Evolutionary conservation across 177 flowering plant genomes (phyloP).

Genomic region (Vitis hybrid): DNA sequence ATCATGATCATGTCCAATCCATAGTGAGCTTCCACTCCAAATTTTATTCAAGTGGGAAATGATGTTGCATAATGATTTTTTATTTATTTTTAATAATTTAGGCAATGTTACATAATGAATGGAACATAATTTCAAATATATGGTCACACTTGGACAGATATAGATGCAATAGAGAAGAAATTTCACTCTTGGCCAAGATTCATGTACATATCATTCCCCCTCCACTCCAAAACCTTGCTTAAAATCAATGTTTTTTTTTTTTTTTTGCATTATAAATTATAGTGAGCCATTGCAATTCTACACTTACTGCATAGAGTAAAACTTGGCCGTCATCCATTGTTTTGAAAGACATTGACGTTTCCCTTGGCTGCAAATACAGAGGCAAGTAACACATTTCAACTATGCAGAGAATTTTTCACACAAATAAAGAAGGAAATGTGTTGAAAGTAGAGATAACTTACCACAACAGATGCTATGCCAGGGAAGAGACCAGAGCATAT

Average conservation of each 20-base stretch:
- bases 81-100: too few species aligned
- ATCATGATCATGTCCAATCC: too few species aligned
- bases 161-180: too few species aligned
- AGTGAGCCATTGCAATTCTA: background rate
- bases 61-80: too few species aligned
- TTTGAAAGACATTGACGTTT: constrained; percentile 95
- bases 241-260: too few species aligned
- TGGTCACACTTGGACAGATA: too few species aligned
- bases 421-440: background rate
- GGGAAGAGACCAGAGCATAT: constrained; percentile 97
- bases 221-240: too few species aligned
- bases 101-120: too few species aligned
- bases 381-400: constrained; percentile 4
- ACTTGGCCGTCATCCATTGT: constrained; percentile 99
- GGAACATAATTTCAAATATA: too few species aligned
- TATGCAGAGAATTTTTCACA: background rate
- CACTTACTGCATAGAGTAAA: constrained; percentile 81
- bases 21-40: too few species aligned
- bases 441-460: constrained; percentile 26
- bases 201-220: background rate
- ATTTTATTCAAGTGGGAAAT: too few species aligned
- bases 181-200: background rate
- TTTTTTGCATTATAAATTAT: too few species aligned
- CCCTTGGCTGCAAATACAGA: constrained; percentile 70
- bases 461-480: constrained; percentile 95